phyloP scores from a whole-genome alignment of 805 yeast genomes.

The Pichia paraexigua region DNA sequence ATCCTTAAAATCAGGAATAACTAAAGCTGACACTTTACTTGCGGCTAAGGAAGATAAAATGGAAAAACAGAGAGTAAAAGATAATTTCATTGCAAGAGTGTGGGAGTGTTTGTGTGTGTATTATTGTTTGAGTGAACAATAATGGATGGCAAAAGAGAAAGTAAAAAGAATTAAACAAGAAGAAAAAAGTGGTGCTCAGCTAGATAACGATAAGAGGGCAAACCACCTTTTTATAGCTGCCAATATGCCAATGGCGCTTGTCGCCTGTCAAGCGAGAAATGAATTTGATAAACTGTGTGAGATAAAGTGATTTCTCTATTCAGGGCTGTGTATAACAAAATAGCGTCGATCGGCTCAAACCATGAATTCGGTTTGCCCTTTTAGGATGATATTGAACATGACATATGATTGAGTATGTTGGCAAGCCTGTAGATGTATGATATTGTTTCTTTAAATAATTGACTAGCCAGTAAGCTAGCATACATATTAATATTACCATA shows the following conservation, averaged over 20 bases:
- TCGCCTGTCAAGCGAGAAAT: not conserved
- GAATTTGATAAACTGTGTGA: not conserved
- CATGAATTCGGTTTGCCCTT: not conserved
- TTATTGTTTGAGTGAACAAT: not conserved
- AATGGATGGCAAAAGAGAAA: not conserved
- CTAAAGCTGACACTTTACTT: conserved; percentile 13
- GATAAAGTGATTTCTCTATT: not conserved
- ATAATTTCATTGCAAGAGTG: conserved; percentile 12
- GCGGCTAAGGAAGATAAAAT: conserved; percentile 13
- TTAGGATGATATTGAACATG: not conserved
- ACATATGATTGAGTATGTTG: too few relatives aligned
- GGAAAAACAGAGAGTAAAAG: conserved; percentile 11
- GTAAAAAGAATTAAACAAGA: not conserved
- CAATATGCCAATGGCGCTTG: not conserved
- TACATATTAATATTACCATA: not conserved
- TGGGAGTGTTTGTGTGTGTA: not conserved
- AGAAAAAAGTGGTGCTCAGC: not conserved
- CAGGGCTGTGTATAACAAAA: not conserved
- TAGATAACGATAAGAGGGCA: not conserved
- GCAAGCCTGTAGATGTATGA: not conserved
- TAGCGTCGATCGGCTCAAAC: not conserved
- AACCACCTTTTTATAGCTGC: not conserved
- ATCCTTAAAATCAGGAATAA: conserved; percentile 15
- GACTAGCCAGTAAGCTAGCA: not conserved
- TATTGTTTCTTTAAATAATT: not conserved